Evolutionary conservation across 2,329 filamentous ascomycete species (phyloP), one percentile per base, ranked within the genome.

Genomic region (Fusarium buxicola): DNA sequence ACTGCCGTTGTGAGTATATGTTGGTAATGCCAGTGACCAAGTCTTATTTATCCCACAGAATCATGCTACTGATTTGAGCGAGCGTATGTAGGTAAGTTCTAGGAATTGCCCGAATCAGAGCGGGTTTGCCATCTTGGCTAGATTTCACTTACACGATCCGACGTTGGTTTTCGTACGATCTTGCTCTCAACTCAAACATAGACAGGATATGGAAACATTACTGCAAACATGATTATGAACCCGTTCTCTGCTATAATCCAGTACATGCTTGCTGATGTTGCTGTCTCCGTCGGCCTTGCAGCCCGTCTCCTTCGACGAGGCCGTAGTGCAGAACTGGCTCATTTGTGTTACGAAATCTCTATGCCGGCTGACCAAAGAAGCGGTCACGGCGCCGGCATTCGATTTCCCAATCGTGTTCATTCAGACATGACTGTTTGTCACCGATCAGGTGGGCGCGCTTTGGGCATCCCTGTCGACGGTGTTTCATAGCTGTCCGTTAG

Each of bases 391-490:
- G 25, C 16, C 32, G 30, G 15, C 12, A 32, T 9, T 21, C 16
- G 16, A 18, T 32, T 27, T 10, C 18, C 28, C 18, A 12, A 24
- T 7, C 4, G 8, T 27, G 24, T 13, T n/a, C 25, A 24, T 35
- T 10, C 21, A 47, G 21, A 11, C 36, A 5, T 43, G 11, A 35
- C 11, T n/a, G 8, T 12, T n/a, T 18, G 15, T 13, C 25, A 27
- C 47, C 38, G 36, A 43, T 51, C 47, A 51, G 36, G 36, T 43
- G 47, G 11, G 27, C 38, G 47, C 47, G 28, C 36, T 27, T 27
- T 16, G 47, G 28, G 12, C 47, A 41, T 28, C 38, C 28, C 30
- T 34, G 16, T 25, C 35, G 27, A 9, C n/a, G 30, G 35, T 18
- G 31, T 44, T 41, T 10, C 21, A 6, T 21, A 21, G 4, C 21